These are phyloP conservation scores for Dionaea muscipula DNA, from an alignment of 179 eudicot species.

Conservation along the genomic window DNA sequence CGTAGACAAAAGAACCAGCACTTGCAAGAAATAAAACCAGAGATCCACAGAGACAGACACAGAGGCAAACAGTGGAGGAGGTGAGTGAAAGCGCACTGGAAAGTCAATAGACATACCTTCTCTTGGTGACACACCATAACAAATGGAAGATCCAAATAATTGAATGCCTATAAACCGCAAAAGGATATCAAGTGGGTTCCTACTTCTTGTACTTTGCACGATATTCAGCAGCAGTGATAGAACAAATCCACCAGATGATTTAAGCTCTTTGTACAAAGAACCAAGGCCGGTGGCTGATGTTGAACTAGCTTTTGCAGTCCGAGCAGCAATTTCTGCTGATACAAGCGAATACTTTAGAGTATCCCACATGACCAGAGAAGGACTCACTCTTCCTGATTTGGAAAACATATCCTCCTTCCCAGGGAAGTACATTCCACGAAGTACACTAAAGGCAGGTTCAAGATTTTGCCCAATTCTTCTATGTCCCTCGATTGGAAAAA, in stretches of 20 bases:
- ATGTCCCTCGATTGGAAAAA: slow-evolving; percentile 32
- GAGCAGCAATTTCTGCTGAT: slow-evolving; percentile 82
- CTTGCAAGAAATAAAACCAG: too few species aligned
- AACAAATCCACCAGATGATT: slow-evolving; percentile 63
- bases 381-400: slow-evolving; percentile 54
- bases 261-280: slow-evolving; percentile 54
- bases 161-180: slow-evolving; percentile 72
- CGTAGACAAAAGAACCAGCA: too few species aligned
- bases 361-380: slow-evolving; percentile 80
- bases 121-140: slow-evolving; percentile 33
- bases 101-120: slow-evolving; percentile 37
- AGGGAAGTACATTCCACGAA: slow-evolving; percentile 55
- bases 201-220: slow-evolving; percentile 35
- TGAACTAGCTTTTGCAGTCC: slow-evolving; percentile 36
- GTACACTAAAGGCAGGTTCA: slow-evolving; percentile 42
- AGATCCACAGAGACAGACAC: too few species aligned
- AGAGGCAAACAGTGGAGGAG: too few species aligned
- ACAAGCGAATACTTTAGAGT: slow-evolving; percentile 83
- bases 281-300: slow-evolving; percentile 32
- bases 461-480: slow-evolving; percentile 35
- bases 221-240: slow-evolving; percentile 53
- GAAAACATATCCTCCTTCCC: slow-evolving; percentile 24
- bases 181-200: slow-evolving; percentile 38
- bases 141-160: slow-evolving; percentile 56
- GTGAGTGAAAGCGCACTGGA: too few species aligned